These are phyloP conservation scores for Mytilinidion resinicola DNA, from an alignment of 495 filamentous ascomycete genomes.

Conservation along the genomic window DNA sequence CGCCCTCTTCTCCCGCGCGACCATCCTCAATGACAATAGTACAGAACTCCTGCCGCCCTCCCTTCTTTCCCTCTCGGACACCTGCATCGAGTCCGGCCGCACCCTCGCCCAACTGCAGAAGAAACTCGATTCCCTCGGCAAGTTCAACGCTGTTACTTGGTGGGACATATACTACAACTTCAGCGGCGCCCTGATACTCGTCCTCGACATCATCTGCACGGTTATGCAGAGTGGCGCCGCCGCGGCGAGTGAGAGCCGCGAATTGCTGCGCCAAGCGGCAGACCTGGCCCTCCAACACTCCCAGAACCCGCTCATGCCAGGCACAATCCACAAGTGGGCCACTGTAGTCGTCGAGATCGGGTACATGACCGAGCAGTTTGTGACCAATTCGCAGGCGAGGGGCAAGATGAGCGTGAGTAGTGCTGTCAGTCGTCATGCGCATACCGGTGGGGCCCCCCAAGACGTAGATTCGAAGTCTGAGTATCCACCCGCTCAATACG, in stretches of 20 bases:
- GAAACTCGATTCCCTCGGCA: conserved; percentile 19
- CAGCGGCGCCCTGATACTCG: conserved; percentile 24
- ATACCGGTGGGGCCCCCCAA: too few species aligned
- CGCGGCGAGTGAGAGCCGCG: conserved; percentile 5
- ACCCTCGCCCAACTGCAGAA: conserved; percentile 19
- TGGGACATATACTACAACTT: conserved; percentile 31
- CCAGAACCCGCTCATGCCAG: conserved; percentile 19
- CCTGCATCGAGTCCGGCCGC: conserved; percentile 25
- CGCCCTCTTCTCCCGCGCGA: conserved; percentile 26
- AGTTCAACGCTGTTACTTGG: conserved; percentile 28
- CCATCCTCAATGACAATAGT: conserved; percentile 20
- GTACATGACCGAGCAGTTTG: too few species aligned
- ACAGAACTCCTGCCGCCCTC: conserved; percentile 12
- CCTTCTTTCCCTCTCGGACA: conserved; percentile 12
- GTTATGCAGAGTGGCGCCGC: neutral
- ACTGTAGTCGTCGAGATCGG: too few species aligned
- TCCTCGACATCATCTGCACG: conserved; percentile 25
- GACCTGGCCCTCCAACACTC: conserved; percentile 9
- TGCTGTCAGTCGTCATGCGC: too few species aligned
- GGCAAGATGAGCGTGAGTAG: too few species aligned
- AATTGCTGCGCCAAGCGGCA: conserved; percentile 15
- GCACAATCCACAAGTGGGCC: conserved; percentile 21
- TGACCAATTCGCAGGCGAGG: too few species aligned
- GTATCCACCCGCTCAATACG: too few species aligned
- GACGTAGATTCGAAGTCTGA: too few species aligned